Evolutionary conservation across 2,329 filamentous ascomycete genomes (phyloP), one percentile per base, ranked within the genome.

Genomic region (Microascus cirrosus): DNA sequence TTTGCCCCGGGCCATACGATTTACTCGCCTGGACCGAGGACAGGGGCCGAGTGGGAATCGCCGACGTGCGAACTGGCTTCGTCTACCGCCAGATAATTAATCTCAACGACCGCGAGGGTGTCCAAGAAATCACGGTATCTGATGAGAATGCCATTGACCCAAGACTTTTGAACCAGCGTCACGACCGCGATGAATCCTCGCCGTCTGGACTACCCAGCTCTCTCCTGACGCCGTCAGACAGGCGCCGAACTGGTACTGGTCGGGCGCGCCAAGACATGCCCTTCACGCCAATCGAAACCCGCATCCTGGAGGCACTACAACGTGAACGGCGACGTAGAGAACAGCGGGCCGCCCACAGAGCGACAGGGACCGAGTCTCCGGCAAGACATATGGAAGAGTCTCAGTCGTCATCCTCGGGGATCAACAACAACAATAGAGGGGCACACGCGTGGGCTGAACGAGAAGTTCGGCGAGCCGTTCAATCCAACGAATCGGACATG

Each of bases 11-110:
- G 1, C 90, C 92, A 0, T 93, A 87, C 77, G 93, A 96, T 67
- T 81, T 99, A 20, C 75, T 99, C 48, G 88, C 95, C 7, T 97
- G 94, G 92, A 89, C 91, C 10, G 94, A 99, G 70, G 89, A 96
- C 65, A 86, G 89, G 61, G 88, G 86, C 3, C 79, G 84, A 58
- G 77, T 92, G 18, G 89, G 87, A 42, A 77, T 93, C 45, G 86
- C 86, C 5, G 89, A 94, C 69, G 73, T 89, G 55, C 80, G 89
- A 34, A 81, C 77, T 63, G 82, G 85, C 24, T 84, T 90, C 61
- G 75, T 79, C 53, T 78, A 82, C 56, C 83, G 85, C 53, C 89
- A 94, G 67, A 79, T 87, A 35, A 75, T 94, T 34, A 74, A 80
- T 32, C 76, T 93, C 50, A 80, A 85, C 13, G 55, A 57, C 15